Evolutionary conservation across 108 stramenopile species (phyloP).

Genomic region (Schizochytrium sp.): DNA sequence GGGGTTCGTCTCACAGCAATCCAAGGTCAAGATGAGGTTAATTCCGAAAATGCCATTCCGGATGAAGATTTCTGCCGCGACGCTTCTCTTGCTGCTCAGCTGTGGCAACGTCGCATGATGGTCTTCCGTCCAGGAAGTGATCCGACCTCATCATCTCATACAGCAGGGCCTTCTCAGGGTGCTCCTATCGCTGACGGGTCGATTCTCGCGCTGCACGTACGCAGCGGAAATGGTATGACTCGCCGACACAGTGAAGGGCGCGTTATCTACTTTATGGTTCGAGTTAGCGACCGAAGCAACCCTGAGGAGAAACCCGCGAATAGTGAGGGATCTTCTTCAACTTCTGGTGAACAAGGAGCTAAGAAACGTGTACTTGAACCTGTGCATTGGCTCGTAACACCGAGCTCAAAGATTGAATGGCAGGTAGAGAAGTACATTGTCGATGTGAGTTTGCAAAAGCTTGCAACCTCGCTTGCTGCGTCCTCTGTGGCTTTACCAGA

Average conservation of each 20-base stretch:
- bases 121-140: neutral
- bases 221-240: slow-evolving; percentile 31
- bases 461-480: neutral
- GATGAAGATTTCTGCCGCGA: slow-evolving; percentile 6
- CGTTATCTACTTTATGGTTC: slow-evolving; percentile 32
- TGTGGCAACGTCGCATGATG: slow-evolving; percentile 40
- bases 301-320: neutral
- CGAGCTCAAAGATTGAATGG: slow-evolving; percentile 53
- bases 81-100: slow-evolving; percentile 23
- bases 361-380: neutral
- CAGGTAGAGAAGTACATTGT: slow-evolving; percentile 48
- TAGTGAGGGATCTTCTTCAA: neutral
- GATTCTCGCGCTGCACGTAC: slow-evolving; percentile 41
- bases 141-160: neutral
- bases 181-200: slow-evolving; percentile 5
- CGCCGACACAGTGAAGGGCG: slow-evolving; percentile 21
- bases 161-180: neutral
- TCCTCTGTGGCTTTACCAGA: neutral
- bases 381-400: slow-evolving; percentile 32
- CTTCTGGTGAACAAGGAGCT: no score
- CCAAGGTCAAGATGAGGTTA: slow-evolving; percentile 19
- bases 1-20: slow-evolving; percentile 46
- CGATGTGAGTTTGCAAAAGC: neutral
- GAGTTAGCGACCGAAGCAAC: slow-evolving; percentile 15
- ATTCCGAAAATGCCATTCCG: neutral